Base-by-base conservation (phyloP, 2,329 filamentous ascomycete species). In the Exophiala alcalophila region DNA sequence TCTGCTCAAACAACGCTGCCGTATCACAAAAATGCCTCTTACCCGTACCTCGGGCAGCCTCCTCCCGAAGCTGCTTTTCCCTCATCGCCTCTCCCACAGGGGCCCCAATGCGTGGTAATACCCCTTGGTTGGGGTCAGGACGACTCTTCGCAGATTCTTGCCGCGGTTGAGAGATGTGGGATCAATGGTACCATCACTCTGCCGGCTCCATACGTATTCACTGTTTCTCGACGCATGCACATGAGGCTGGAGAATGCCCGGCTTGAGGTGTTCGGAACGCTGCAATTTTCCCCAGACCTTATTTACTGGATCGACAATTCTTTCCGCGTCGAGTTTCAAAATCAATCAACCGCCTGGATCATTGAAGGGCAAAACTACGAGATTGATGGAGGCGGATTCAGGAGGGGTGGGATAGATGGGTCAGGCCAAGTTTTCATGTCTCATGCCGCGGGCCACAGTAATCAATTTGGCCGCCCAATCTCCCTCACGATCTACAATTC, bases 111-210 rank as follows among this genome's bases (percentile, higher is more conserved):
- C n/a, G 12, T 39, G 9, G 35, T 39, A 16, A 30, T 26, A 18
- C 35, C 35, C 15, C 26, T 39, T 18, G 35, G 35, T 12, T 30
- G 35, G 35, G 35, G 25, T 10, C 35, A 30, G 19, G 35, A 39
- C 35, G 35, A 39, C 12, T 39, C 35, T n/a, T 39, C 35, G 9
- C 35, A 39, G 26, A 39, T 39, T 29, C 35, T 39, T 29, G 35
- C 35, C 7, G 35, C 35, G 7, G 35, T 39, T 11, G 14, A 30
- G 24, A 19, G 23, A 21, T 39, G 35, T 26, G 35, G 35, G 6
- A 29, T 30, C 35, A 39, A 39, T 21, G 35, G 35, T 14, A 39
- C 35, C 16, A 30, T 39, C 26, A 39, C 35, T 14, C 35, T 39
- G 11, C 35, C 25, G 3, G 35, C 35, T 39, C 35, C 25, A 3